Base-by-base conservation (phyloP, 2,329 filamentous ascomycete genomes). In the Ustulina deusta region DNA sequence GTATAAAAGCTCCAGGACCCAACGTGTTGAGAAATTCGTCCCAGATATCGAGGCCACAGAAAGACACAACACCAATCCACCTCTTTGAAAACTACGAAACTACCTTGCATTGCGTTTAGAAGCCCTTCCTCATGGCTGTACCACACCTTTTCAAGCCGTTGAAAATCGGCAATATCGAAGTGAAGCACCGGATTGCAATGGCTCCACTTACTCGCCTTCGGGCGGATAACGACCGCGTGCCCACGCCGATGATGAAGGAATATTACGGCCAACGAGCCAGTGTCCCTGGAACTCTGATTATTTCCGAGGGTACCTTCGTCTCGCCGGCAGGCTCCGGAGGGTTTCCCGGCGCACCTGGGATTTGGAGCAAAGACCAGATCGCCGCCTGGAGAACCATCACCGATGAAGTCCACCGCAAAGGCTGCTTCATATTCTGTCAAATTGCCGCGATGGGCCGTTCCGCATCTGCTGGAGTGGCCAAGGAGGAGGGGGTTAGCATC, bases 371-470 rank as follows among this genome's bases (percentile, higher is more conserved):
- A 2, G 81, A 80, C 7, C 86, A 89, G 70, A 79, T 88, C 63
- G 79, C 81, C 1, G 84, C 81, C 0, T 90, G 88, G 88, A 86
- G 83, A 65, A 78, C 81, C 38, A 79, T 90, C 61, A 87, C 85
- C 1, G 84, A 87, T 55, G 85, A 83, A 2, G 87, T 90, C 6
- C 89, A 91, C 77, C 79, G 80, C 36, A 87, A 89, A 74, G 85
- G 86, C 49, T 83, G 81, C 34, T 86, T 82, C 73, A 87, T 90
- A 71, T 89, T 82, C 78, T 74, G 83, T 13, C 89, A 91, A 74
- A 78, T 91, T 1, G 89, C 85, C 85, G 84, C 83, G 0, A 76
- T 87, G 6, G 87, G 89, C n/a, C 83, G 89, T 6, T 80, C 82
- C 7, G 84, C 84, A 1, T 75, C 81, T 1, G 52, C 63, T 6